These are phyloP conservation scores for Sinapis alba DNA, from an alignment of 441 rosid genomes.

Conservation along the genomic window DNA sequence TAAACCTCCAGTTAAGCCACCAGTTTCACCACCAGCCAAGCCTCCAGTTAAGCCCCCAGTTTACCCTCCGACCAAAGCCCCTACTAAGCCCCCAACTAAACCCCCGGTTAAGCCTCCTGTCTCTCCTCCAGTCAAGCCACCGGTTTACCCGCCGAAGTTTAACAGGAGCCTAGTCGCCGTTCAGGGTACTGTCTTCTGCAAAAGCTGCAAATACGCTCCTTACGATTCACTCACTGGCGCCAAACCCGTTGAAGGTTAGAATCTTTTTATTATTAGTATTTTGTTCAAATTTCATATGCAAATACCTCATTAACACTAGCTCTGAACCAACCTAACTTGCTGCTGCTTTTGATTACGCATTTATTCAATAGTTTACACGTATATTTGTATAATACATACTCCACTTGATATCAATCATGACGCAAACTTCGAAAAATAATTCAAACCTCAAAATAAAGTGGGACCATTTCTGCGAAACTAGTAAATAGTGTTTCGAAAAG, in stretches of 20 bases:
- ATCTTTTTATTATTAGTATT: not conserved
- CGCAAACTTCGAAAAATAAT: not conserved
- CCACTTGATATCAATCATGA: not conserved
- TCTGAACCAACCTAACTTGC: not conserved
- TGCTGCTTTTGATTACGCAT: not conserved
- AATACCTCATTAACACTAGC: not conserved
- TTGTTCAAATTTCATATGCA: not conserved
- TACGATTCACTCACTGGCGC: conserved; percentile 31
- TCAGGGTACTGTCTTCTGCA: conserved; percentile 36
- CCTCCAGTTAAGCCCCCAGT: conserved; percentile 17
- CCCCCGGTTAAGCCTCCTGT: conserved; percentile 27
- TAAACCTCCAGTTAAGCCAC: conserved; percentile 22
- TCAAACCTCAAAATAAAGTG: conserved; percentile 9
- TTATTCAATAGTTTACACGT: not conserved
- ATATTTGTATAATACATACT: not conserved
- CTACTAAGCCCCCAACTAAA: not conserved
- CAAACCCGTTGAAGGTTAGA: conserved; percentile 31
- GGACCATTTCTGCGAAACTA: conserved; percentile 20
- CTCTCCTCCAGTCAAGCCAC: conserved; percentile 19
- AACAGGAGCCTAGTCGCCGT: conserved; percentile 37
- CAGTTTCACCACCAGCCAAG: conserved; percentile 25
- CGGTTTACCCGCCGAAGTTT: conserved; percentile 34
- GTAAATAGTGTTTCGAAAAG: conserved; percentile 24
- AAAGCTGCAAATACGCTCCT: conserved; percentile 34
- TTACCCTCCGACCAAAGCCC: conserved; percentile 12